Evolutionary conservation across 2,329 filamentous ascomycete species (phyloP).

Genomic region (Xylariales sp.): DNA sequence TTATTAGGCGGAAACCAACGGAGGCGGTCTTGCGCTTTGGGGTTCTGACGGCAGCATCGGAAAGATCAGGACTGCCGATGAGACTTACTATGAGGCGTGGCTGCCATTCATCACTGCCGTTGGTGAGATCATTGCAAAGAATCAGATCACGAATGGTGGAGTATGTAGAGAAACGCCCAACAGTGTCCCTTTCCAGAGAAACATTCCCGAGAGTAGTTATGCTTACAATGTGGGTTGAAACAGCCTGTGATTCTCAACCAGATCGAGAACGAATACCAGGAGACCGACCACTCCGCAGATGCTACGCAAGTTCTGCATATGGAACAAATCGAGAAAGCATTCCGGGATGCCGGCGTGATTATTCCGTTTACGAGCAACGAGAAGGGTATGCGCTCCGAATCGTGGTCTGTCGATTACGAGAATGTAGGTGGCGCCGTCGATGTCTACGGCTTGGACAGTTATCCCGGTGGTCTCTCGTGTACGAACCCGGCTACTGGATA

Average conservation of each 20-base stretch:
- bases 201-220: too few relatives aligned
- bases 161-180: too few relatives aligned
- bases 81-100: conserved; percentile 38
- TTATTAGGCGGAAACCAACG: conserved; percentile 39
- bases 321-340: conserved; percentile 44
- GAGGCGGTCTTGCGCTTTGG: conserved; percentile 38
- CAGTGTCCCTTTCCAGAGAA: neutral
- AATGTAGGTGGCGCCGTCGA: conserved; percentile 52
- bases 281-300: conserved; percentile 35
- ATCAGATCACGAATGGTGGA: conserved; percentile 45
- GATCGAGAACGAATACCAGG: conserved; percentile 48
- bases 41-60: conserved; percentile 38
- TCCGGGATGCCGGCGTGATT: conserved; percentile 39
- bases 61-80: conserved; percentile 32
- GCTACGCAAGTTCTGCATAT: conserved; percentile 46
- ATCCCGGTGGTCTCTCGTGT: conserved; percentile 43
- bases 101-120: conserved; percentile 41
- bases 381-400: conserved; percentile 41
- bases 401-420: conserved; percentile 51
- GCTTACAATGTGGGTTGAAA: neutral
- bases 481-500: conserved; percentile 44
- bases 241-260: conserved; percentile 45
- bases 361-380: conserved; percentile 48
- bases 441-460: conserved; percentile 42
- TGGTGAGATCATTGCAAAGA: conserved; percentile 41